Evolutionary conservation across 2,329 filamentous ascomycete species (phyloP), one percentile per base, ranked within the genome.

Genomic region (Tetracladium maxilliforme): DNA sequence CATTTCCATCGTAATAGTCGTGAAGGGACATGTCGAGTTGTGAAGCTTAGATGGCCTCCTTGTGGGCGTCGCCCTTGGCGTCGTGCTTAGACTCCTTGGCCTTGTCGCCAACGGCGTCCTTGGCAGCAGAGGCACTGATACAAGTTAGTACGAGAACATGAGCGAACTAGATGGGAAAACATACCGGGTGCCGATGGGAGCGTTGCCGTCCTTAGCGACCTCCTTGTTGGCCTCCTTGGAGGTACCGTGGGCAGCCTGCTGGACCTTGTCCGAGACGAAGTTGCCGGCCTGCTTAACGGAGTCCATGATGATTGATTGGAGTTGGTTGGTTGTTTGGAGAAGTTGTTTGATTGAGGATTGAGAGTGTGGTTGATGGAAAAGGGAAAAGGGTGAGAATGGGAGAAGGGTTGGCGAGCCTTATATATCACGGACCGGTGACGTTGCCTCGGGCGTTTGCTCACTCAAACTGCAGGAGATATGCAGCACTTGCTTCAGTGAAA

Each of bases 151-250:
- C n/a, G n/a, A n/a, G n/a, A n/a, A n/a, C n/a, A n/a, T n/a, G n/a
- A n/a, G n/a, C n/a, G n/a, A n/a, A n/a, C n/a, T n/a, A n/a, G n/a
- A n/a, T n/a, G n/a, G n/a, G n/a, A n/a, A n/a, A n/a, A n/a, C n/a
- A n/a, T n/a, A n/a, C n/a, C 64, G 61, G 41, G 52, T 54, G 30
- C 33, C 30, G 29, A 62, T 13, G 36, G 36, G 46, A 33, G 51
- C 50, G 39, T 65, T 44, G 36, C 33, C 39, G 42, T 59, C 58
- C 53, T 69, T 67, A 42, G 64, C 64, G 43, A 57, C 47, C 17
- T 41, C 44, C 60, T 69, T 68, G 61, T 69, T 68, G 54, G 50
- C 55, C 52, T 67, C 61, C 60, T 69, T 68, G 47, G 51, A 58
- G 32, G 63, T 55, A 36, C 54, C 47, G 26, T 58, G 46, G 30